phyloP scores from a whole-genome alignment of 2,329 filamentous ascomycete genomes.

The Coniochaeta sp. region DNA sequence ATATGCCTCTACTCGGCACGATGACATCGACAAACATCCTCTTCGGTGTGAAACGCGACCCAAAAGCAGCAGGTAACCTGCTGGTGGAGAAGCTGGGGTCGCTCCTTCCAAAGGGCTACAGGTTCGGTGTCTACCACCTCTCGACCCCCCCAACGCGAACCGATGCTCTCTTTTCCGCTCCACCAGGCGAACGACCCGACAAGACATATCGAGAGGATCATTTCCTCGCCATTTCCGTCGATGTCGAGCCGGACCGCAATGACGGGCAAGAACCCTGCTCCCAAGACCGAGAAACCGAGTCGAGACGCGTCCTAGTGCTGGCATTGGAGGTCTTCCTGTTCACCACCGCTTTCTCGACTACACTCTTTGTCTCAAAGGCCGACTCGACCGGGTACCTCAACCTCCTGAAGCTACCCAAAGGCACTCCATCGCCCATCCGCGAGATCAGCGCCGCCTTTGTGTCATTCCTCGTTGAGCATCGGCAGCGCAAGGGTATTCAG shows the following conservation, averaged over 20 bases:
- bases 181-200: conserved; percentile 64
- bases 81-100: conserved; percentile 34
- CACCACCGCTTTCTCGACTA: conserved; percentile 71
- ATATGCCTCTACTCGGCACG: background rate
- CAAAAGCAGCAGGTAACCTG: conserved; percentile 1
- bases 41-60: background rate
- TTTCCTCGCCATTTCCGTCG: conserved; percentile 51
- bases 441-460: conserved; percentile 70
- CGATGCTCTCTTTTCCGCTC: conserved; percentile 70
- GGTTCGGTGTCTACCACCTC: conserved; percentile 73
- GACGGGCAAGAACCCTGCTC: background rate
- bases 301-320: conserved; percentile 60
- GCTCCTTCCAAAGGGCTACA: conserved; percentile 44
- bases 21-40: conserved; percentile 1
- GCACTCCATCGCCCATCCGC: conserved; percentile 66
- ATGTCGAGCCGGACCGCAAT: conserved; percentile 10
- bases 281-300: conserved; percentile 14
- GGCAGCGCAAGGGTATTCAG: conserved; percentile 56
- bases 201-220: conserved; percentile 84
- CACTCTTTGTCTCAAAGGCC: conserved; percentile 91
- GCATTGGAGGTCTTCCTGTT: conserved; percentile 87
- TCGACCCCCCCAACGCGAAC: conserved; percentile 74
- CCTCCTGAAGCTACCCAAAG: conserved; percentile 54
- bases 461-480: conserved; percentile 61
- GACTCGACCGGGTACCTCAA: conserved; percentile 88